Evolutionary conservation across 2,329 filamentous ascomycete species (phyloP), one percentile per base, ranked within the genome.

Genomic region (Alternaria infectoria): DNA sequence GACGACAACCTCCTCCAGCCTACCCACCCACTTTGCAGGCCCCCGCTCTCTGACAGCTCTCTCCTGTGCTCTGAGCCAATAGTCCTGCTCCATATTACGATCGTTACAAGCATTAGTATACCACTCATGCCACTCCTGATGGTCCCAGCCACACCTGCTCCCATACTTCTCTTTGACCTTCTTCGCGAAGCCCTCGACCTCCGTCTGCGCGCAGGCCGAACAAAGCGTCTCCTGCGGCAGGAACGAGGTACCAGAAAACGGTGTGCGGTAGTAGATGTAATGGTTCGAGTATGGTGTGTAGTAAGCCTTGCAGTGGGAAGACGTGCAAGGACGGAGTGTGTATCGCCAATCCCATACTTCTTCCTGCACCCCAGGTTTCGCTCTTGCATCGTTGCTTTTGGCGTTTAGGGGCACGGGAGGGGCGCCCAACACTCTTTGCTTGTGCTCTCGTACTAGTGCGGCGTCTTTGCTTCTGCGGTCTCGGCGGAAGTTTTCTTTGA

Each of bases 61-160:
- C 59, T 77, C 72, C 58, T 79, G 76, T 49, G 74, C 73, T 47
- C 64, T 63, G 45, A 72, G 68, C 75, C 74, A 78, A 45, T 73
- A 79, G 25, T 67, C 71, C 13, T 45, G 12, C 47, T 77, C 74
- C 54, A 66, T 64, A 7, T 64, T 61, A 4, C 76, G 58, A 26
- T 75, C 69, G 2, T 56, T 65, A 2, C 61, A 40, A 1, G 68
- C 50, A 26, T 70, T 69, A 9, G 60, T 64, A 36, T 71, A 68
- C 74, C 74, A 77, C 23, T 64, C 61, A 7, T 68, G 59, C 74
- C 74, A 78, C 59, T 75, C 73, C 9, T 52, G 49, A 7, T 70
- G 64, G 30, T 75, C 65, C 65, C 68, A 72, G 0, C 57, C 68
- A 25, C 70, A 69, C n/a, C 65, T 60, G 36, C 66, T 67, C 2